A percentile compares a stretch with the other conserved stretches of the same genome.
Conservation (phyloP, 768 basidiomycete genomes). For the Pleurotus djamor region DNA sequence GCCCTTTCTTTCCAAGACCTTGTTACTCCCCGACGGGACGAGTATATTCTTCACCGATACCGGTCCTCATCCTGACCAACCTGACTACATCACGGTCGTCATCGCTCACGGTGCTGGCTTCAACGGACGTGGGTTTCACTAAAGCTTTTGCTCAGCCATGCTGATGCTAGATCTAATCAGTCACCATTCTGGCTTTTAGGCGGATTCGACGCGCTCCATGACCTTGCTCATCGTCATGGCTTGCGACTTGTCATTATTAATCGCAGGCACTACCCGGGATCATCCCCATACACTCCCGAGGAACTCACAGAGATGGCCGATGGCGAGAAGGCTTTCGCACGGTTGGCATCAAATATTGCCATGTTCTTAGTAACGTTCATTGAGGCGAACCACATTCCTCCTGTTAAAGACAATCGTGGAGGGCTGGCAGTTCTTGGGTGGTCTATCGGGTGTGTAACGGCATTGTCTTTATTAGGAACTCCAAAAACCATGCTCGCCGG, state of each 20-base stretch:
- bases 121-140: slow-evolving; percentile 23
- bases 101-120: slow-evolving; percentile 32
- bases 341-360: slow-evolving; percentile 19
- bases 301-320: slow-evolving; percentile 27
- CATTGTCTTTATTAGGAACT: slow-evolving; percentile 24
- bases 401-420: slow-evolving; percentile 19
- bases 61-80: slow-evolving; percentile 22
- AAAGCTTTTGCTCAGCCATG: background rate
- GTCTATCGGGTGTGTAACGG: slow-evolving; percentile 30
- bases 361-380: slow-evolving; percentile 26
- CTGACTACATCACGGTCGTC: slow-evolving; percentile 31
- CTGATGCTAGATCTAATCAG: background rate
- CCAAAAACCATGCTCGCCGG: slow-evolving; percentile 16
- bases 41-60: slow-evolving; percentile 29
- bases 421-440: slow-evolving; percentile 37
- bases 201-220: slow-evolving; percentile 16
- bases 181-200: slow-evolving; percentile 6
- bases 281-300: slow-evolving; percentile 26
- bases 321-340: slow-evolving; percentile 23
- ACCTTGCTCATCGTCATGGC: slow-evolving; percentile 10
- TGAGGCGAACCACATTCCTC: slow-evolving; percentile 20
- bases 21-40: slow-evolving; percentile 11
- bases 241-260: slow-evolving; percentile 7
- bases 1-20: background rate
- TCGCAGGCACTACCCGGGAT: slow-evolving; percentile 18